Base-by-base conservation (phyloP, 163 green algal genomes). In the Scenedesmus sp. region DNA sequence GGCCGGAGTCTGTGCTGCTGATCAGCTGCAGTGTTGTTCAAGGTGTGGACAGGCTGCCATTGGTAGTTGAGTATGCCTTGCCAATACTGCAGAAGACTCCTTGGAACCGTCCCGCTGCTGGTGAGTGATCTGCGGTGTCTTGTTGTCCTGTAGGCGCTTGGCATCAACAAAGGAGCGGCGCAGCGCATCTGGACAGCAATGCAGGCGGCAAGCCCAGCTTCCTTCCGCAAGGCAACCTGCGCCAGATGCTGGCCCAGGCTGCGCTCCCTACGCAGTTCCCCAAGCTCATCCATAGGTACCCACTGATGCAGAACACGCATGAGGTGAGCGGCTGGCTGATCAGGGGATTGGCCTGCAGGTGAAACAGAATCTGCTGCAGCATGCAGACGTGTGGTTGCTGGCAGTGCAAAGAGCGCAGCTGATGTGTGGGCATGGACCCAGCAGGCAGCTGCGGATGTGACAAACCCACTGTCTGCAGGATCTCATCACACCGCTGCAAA, bases 241-340 rank as follows among this genome's bases (percentile, higher is more conserved):
- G 18, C 1, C 56, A 87, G 87, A 37, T 91, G 87, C 12, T 78
- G 37, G 7, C 40, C 26, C 40, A 81, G 26, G 70, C 51, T 24
- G 81, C 78, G 24, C 56, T 91, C 33, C 87, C 56, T 10, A n/a
- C 56, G 87, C 87, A 91, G 87, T 91, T 81, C 24, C 87, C 87
- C 7, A 53, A 82, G 78, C 40, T 87, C 16, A 91, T 91, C 37
- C 87, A 91, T 59, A 40, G 87, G 49, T 91, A 76, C 78, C 73
- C 81, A 16, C 79, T 87, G 53, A 24, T 81, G 42, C 87, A 91
- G 42, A 91, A 91, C 73, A 87, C 79, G 24, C 78, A 82, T 61
- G 87, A 81, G 78, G 87, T 91, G 59, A 44, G 87, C n/a, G 4
- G 35, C 33, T 53, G 22, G 46, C 0, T 51, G 35, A 16, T 26